phyloP scores from a whole-genome alignment of 176 grass and related monocot species.

The Poa annua region DNA sequence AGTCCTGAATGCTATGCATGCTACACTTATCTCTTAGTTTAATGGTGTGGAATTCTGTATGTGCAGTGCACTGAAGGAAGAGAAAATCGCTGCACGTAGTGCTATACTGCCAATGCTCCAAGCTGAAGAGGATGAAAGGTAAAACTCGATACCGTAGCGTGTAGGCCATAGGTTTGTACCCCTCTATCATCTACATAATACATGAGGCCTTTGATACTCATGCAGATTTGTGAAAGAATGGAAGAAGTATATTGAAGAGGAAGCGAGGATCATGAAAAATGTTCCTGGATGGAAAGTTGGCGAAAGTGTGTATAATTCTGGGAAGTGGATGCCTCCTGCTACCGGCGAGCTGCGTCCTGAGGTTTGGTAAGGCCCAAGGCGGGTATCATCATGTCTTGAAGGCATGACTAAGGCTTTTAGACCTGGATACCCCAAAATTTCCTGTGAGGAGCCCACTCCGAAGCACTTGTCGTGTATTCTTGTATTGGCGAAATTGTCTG shows the following conservation, averaged over 20 bases:
- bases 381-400: conserved; percentile 20
- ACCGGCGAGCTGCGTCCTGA: conserved; percentile 90
- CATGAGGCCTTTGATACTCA: background rate
- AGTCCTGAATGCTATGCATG: conserved; percentile 7
- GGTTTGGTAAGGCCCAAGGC: conserved; percentile 58
- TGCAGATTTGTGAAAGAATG: conserved; percentile 95
- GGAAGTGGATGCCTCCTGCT: conserved; percentile 93
- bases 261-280: conserved; percentile 91
- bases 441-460: background rate
- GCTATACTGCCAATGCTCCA: conserved; percentile 91
- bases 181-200: background rate
- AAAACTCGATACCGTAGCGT: background rate
- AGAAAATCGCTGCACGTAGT: conserved; percentile 94
- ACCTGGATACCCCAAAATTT: conserved; percentile 23
- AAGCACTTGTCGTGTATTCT: conserved; percentile 21
- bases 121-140: conserved; percentile 99
- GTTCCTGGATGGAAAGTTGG: conserved; percentile 99
- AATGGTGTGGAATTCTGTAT: conserved; percentile 13
- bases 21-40: conserved; percentile 17
- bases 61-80: conserved; percentile 83
- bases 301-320: conserved; percentile 82
- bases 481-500: conserved; percentile 31
- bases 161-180: background rate
- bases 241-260: conserved; percentile 91
- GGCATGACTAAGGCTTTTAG: conserved; percentile 45